These are phyloP conservation scores for Globisporangium canariense DNA, from an alignment of 352 stramenopile species.

Conservation along the genomic window DNA sequence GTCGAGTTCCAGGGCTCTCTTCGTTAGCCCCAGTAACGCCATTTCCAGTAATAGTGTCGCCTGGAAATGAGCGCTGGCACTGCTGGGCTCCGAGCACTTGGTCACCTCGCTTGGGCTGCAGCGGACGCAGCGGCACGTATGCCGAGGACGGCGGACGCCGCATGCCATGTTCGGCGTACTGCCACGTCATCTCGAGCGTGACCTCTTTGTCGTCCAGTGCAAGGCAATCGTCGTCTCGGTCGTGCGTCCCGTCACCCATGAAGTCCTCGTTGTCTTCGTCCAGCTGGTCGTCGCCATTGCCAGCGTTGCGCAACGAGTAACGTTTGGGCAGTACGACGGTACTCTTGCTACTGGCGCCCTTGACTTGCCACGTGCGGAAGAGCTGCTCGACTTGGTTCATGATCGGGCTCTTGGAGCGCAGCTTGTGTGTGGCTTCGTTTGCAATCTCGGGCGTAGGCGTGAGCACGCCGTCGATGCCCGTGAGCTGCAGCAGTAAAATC, in stretches of 20 bases:
- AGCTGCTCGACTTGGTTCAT: conserved; percentile 33
- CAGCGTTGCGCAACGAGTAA: background rate
- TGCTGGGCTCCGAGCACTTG: conserved; percentile 23
- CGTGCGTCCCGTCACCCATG: conserved; percentile 14
- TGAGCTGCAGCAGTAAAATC: conserved; percentile 33
- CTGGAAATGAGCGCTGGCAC: background rate
- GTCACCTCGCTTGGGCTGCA: conserved; percentile 26
- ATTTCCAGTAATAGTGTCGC: background rate
- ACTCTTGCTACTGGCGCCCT: conserved; percentile 14
- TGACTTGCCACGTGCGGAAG: conserved; percentile 34
- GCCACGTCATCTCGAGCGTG: conserved; percentile 22
- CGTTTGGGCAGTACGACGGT: conserved; percentile 4
- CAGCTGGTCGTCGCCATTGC: background rate
- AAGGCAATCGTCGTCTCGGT: conserved; percentile 15
- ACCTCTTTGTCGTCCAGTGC: conserved; percentile 21
- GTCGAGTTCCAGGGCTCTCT: background rate
- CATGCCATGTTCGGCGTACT: conserved; percentile 24
- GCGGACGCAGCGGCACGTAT: conserved; percentile 22
- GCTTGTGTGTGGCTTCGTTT: conserved; percentile 24
- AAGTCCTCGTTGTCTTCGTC: conserved; percentile 25
- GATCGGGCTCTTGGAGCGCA: conserved; percentile 23
- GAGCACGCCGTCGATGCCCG: conserved; percentile 33
- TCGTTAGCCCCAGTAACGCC: background rate
- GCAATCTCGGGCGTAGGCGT: conserved; percentile 24
- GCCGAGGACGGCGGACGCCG: conserved; percentile 10